phyloP scores from a whole-genome alignment of 2,329 filamentous ascomycete species.

The Beauveria bassiana region DNA sequence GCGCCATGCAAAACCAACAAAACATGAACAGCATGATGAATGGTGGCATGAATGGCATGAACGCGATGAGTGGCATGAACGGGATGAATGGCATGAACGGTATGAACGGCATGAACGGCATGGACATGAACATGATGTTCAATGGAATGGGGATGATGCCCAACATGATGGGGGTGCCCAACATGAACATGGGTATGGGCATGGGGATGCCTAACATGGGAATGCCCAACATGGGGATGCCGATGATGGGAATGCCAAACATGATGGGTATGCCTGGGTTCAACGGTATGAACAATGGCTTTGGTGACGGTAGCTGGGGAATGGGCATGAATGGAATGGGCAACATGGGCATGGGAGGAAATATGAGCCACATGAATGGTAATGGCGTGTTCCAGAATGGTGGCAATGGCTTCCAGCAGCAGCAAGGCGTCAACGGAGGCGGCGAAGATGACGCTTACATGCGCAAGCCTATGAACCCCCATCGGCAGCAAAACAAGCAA shows the following conservation, averaged over 20 bases:
- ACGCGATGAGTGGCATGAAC: background rate
- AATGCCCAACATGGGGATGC: conserved; percentile 29
- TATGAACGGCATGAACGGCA: conserved; percentile 19
- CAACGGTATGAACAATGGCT: conserved; percentile 15
- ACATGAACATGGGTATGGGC: conserved; percentile 23
- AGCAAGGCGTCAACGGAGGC: conserved; percentile 29
- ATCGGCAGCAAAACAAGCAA: conserved; percentile 77
- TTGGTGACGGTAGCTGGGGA: background rate
- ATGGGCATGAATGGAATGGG: conserved; percentile 16
- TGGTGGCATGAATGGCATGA: conserved; percentile 27
- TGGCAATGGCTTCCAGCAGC: conserved; percentile 16
- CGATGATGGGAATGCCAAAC: conserved; percentile 14
- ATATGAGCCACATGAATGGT: conserved; percentile 24
- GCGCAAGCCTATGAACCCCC: conserved; percentile 89
- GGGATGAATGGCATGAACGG: conserved; percentile 17
- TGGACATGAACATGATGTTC: conserved; percentile 21
- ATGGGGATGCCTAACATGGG: conserved; percentile 28
- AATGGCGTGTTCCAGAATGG: conserved; percentile 17
- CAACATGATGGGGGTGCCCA: conserved; percentile 28
- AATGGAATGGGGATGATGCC: conserved; percentile 20
- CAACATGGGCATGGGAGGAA: conserved; percentile 17
- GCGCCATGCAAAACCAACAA: conserved; percentile 54
- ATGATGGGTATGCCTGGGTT: conserved; percentile 19
- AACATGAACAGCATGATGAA: conserved; percentile 40
- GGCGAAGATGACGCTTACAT: conserved; percentile 90